Evolutionary conservation across 805 yeast genomes (phyloP).

Genomic region (Blastobotrys robertii): DNA sequence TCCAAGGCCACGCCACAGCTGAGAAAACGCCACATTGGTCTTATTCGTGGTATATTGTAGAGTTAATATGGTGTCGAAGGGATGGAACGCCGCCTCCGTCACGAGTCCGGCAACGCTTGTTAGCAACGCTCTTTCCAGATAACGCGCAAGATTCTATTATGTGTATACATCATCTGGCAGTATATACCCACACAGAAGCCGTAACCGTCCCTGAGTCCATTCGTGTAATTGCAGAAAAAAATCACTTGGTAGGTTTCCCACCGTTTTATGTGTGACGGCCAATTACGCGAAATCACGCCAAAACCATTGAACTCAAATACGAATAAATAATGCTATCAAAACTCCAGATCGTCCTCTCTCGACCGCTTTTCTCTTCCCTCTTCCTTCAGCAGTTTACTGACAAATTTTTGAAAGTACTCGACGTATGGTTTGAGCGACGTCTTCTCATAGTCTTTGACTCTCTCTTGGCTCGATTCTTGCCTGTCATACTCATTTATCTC

Average conservation of each 20-base stretch:
- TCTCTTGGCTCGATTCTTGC: conserved; percentile 10
- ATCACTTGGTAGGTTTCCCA: not conserved
- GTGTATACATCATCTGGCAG: too few species aligned
- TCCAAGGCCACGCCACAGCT: conserved; percentile 33
- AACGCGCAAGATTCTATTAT: too few species aligned
- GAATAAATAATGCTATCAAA: not conserved
- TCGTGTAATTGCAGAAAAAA: not conserved
- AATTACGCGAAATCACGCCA: not conserved
- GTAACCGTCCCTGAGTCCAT: not conserved
- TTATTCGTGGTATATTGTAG: conserved; percentile 33
- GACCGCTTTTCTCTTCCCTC: conserved; percentile 39
- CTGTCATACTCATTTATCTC: conserved; percentile 41
- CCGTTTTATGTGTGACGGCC: not conserved
- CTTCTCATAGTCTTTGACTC: conserved; percentile 42
- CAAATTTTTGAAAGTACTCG: conserved; percentile 55
- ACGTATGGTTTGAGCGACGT: conserved; percentile 66
- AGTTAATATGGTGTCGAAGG: conserved; percentile 32
- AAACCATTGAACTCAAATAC: not conserved
- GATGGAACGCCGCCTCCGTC: not conserved
- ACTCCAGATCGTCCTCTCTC: conserved; percentile 24
- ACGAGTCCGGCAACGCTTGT: too few species aligned
- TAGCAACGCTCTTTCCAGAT: too few species aligned
- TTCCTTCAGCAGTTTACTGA: conserved; percentile 44
- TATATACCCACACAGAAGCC: not conserved
- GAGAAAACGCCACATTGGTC: conserved; percentile 29